Conservation (phyloP, 208 protist species). For the Leishmania arabica region DNA sequence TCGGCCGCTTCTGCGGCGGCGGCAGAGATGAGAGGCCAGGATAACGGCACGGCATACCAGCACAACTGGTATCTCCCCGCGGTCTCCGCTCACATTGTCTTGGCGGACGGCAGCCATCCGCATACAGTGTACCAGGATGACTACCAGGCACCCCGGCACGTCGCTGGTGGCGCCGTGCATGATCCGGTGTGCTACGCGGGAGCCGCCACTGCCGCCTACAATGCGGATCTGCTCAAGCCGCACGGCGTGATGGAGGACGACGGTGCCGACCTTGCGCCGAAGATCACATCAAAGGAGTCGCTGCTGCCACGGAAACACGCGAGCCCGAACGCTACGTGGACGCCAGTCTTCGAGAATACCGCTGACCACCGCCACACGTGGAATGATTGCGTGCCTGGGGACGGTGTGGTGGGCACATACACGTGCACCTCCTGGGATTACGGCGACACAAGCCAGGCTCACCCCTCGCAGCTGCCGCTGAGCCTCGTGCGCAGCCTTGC, state of each 20-base stretch:
- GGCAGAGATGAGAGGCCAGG: neutral
- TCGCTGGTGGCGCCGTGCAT: neutral
- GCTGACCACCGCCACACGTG: neutral
- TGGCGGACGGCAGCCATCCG: conserved; percentile 47
- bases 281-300: conserved; percentile 71
- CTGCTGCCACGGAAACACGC: conserved; percentile 34
- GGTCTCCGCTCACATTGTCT: conserved; percentile 31
- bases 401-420: conserved; percentile 34
- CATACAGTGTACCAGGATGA: conserved; percentile 68
- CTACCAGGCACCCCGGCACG: conserved; percentile 25
- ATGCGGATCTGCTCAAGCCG: conserved; percentile 60
- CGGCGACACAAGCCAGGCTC: conserved; percentile 65
- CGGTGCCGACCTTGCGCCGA: conserved; percentile 58
- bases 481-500: conserved; percentile 48
- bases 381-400: conserved; percentile 10
- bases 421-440: conserved; percentile 75
- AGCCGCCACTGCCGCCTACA: conserved; percentile 42
- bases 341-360: conserved; percentile 4
- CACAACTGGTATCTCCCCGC: conserved; percentile 30
- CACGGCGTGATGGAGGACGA: conserved; percentile 37
- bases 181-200: conserved; percentile 56
- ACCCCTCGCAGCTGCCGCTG: conserved; percentile 75
- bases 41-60: conserved; percentile 26
- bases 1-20: conserved; percentile 2
- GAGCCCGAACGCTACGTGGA: neutral